phyloP scores from a whole-genome alignment of 495 filamentous ascomycete genomes.

The Penicillium mononematosum region DNA sequence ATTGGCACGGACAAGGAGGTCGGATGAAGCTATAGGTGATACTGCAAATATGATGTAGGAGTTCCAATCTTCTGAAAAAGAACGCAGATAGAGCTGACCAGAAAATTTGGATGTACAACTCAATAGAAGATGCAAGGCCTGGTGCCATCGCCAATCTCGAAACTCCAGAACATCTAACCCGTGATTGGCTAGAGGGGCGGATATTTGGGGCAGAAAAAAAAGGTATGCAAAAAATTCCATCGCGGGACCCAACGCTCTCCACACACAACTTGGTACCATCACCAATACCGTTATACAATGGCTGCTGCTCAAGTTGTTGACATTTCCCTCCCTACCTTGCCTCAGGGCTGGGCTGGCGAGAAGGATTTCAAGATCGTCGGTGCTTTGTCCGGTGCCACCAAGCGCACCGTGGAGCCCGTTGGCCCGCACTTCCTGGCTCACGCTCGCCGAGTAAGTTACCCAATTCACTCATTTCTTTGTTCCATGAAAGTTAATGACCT shows the following conservation, averaged over 20 bases:
- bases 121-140: conserved; percentile 8
- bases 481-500: conserved; percentile 22
- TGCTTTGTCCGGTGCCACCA: conserved; percentile 63
- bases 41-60: background rate
- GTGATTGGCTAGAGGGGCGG: conserved; percentile 38
- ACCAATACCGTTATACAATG: conserved; percentile 39
- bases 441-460: conserved; percentile 72
- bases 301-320: conserved; percentile 45
- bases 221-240: conserved; percentile 25
- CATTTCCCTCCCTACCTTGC: conserved; percentile 70
- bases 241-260: conserved; percentile 18
- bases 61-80: background rate
- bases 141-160: background rate
- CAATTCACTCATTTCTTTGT: conserved; percentile 4
- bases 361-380: conserved; percentile 86
- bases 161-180: conserved; percentile 29
- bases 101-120: background rate
- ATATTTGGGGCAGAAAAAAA: conserved; percentile 37
- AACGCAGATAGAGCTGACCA: background rate
- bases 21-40: background rate
- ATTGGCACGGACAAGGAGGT: background rate
- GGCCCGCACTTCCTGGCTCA: conserved; percentile 97
- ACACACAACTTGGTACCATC: conserved; percentile 21
- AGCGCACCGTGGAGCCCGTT: conserved; percentile 89
- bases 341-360: conserved; percentile 80